These are phyloP conservation scores for Arbutus unedo DNA, from an alignment of 148 eudicot genomes.

Conservation along the genomic window DNA sequence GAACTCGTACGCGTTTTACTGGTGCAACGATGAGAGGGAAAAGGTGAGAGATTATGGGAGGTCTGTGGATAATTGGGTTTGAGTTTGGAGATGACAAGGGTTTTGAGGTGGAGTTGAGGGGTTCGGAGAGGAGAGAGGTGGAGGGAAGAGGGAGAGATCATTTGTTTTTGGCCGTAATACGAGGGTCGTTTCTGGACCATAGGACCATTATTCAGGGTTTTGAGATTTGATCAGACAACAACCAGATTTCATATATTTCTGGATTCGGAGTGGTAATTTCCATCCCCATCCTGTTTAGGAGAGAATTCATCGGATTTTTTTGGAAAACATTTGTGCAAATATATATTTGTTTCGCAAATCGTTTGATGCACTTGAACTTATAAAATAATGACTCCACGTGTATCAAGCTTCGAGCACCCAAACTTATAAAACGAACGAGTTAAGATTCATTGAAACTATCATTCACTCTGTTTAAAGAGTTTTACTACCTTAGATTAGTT, in stretches of 20 bases:
- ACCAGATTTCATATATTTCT: not conserved
- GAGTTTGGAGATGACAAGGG: conserved; percentile 12
- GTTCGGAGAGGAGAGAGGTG: conserved; percentile 17
- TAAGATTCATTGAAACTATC: no score
- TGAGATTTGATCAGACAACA: not conserved
- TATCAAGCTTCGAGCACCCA: no score
- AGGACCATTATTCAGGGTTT: not conserved
- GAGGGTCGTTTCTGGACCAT: not conserved
- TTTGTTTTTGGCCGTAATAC: conserved; percentile 57
- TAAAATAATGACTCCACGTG: no score
- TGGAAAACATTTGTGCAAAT: no score
- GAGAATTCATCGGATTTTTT: no score
- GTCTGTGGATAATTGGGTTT: not conserved
- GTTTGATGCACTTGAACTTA: no score
- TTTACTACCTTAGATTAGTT: no score
- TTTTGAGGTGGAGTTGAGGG: conserved; percentile 17
- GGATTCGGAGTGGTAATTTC: no score
- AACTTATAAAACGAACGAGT: no score
- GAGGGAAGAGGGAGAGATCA: conserved; percentile 18
- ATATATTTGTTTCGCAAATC: no score
- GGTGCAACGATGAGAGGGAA: not conserved
- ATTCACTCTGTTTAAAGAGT: no score
- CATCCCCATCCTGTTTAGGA: no score
- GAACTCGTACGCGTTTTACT: not conserved
- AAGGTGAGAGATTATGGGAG: conserved; percentile 1